Percentiles rank a stretch among this genome's conserved stretches.
Evolutionary conservation across 1,139 yeast species (phyloP).

Genomic region (Suhomyces choctaworum): DNA sequence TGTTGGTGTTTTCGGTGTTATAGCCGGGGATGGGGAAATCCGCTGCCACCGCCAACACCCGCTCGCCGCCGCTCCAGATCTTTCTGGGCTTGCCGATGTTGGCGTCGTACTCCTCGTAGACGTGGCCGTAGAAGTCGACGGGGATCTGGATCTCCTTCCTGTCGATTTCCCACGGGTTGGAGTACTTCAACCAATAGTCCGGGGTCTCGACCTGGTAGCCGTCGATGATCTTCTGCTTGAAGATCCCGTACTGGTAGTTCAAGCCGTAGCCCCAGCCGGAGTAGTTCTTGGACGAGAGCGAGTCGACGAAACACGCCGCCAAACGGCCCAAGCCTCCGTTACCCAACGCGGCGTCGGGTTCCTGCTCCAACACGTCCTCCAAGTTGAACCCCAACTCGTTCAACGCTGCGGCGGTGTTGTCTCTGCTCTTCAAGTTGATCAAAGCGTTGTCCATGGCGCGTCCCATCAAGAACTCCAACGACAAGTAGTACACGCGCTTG

Average conservation of each 20-base stretch:
- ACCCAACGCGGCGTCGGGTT: conserved; percentile 93
- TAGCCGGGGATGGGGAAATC: conserved; percentile 95
- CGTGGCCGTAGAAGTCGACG: conserved; percentile 88
- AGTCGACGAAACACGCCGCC: conserved; percentile 93
- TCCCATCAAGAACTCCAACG: conserved; percentile 92
- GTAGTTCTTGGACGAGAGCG: conserved; percentile 80
- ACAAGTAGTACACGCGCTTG: conserved; percentile 82
- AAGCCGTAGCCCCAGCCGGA: conserved; percentile 98
- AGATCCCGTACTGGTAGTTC: conserved; percentile 91
- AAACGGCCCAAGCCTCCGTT: conserved; percentile 94
- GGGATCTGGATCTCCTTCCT: conserved; percentile 87
- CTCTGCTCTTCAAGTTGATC: conserved; percentile 66
- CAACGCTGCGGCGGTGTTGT: conserved; percentile 55
- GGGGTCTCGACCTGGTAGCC: conserved; percentile 95
- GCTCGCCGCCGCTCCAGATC: conserved; percentile 86
- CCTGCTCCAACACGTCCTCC: conserved; percentile 82
- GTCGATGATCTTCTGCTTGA: conserved; percentile 84
- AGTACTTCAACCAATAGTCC: conserved; percentile 86
- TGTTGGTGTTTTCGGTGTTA: conserved; percentile 80
- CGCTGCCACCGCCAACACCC: conserved; percentile 87
- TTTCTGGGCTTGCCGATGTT: conserved; percentile 51
- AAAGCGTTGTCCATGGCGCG: conserved; percentile 93
- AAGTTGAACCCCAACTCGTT: conserved; percentile 80
- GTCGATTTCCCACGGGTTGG: conserved; percentile 92
- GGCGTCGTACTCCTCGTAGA: conserved; percentile 59